Base-by-base conservation (phyloP, 2,329 filamentous ascomycete species). In the Talaromyces atroroseus region DNA sequence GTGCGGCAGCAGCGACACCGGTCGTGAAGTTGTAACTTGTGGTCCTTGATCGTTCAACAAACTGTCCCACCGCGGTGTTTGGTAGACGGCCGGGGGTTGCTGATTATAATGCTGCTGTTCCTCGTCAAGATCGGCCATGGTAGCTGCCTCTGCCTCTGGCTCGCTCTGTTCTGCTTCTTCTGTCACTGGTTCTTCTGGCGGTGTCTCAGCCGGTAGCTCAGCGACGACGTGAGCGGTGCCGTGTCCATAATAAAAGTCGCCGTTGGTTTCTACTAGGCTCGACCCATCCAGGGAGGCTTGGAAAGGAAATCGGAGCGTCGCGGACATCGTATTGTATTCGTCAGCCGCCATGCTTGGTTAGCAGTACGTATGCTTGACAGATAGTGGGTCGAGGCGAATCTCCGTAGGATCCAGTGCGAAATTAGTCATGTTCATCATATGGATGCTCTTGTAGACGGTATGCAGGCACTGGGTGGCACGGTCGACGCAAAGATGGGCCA, bases 291-390 rank as follows among this genome's bases (percentile, higher is more conserved):
- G 50, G 8, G 50, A 58, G 23, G 56, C 51, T 49, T 54, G 56
- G 32, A 58, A 58, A 12, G 56, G 56, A 24, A 54, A 58, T 32
- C 38, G 45, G 38, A 58, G 56, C 14, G 56, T 58, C 18, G 56
- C 56, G 50, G 50, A 54, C 46, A 54, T 54, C n/a, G 51, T 58
- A 24, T 48, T 46, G 46, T n/a, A 54, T 21, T 54, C 52, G 52
- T 54, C 52, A 49, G 56, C 40, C 34, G 40, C 45, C 56, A 58
- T 58, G 40, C 26, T 11, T 8, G 26, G 2, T 24, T 21, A 48
- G 24, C 11, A 29, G 24, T 26, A 48, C 40, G 40, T 44, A 44
- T 44, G 18, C 18, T 18, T 18, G 16, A 38, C 34, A 16, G 2
- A 40, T 11, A 44, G 40, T 23, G 40, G 40, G 40, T 42, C 38